phyloP scores from a whole-genome alignment of 1,139 yeast species.

The Saccharomyces hybrid region DNA sequence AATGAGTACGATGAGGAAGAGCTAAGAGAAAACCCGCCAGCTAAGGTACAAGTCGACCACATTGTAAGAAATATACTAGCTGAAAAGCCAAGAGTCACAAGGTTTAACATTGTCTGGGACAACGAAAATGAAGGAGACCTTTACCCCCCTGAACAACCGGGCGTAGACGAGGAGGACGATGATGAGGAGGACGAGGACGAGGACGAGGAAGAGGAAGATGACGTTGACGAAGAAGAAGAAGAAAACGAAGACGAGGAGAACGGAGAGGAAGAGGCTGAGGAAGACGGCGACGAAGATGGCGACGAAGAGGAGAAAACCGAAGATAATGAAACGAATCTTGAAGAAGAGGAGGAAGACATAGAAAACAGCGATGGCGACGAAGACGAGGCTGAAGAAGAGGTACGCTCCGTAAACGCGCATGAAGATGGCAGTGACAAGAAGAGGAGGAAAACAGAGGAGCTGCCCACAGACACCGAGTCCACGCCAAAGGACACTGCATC shows the following conservation, averaged over 20 bases:
- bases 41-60: constrained; percentile 84
- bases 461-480: background rate
- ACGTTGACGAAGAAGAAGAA: constrained; percentile 42
- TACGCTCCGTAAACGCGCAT: constrained; percentile 9
- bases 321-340: constrained; percentile 35
- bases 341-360: constrained; percentile 31
- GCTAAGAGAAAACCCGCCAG: constrained; percentile 85
- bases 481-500: background rate
- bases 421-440: constrained; percentile 10
- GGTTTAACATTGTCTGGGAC: constrained; percentile 95
- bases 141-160: constrained; percentile 71
- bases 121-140: constrained; percentile 53
- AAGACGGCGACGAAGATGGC: constrained; percentile 35
- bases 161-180: constrained; percentile 38
- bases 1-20: constrained; percentile 94
- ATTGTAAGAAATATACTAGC: constrained; percentile 92
- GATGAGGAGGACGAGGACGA: constrained; percentile 55
- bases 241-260: constrained; percentile 12
- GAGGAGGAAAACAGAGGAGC: constrained; percentile 15
- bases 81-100: constrained; percentile 94
- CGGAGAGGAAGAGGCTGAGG: constrained; percentile 33
- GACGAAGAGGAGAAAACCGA: constrained; percentile 30
- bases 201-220: constrained; percentile 48
- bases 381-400: constrained; percentile 26
- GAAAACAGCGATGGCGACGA: constrained; percentile 30